Base-by-base conservation (phyloP, 805 yeast genomes). In the Groenewaldozyma salmanticensis region DNA sequence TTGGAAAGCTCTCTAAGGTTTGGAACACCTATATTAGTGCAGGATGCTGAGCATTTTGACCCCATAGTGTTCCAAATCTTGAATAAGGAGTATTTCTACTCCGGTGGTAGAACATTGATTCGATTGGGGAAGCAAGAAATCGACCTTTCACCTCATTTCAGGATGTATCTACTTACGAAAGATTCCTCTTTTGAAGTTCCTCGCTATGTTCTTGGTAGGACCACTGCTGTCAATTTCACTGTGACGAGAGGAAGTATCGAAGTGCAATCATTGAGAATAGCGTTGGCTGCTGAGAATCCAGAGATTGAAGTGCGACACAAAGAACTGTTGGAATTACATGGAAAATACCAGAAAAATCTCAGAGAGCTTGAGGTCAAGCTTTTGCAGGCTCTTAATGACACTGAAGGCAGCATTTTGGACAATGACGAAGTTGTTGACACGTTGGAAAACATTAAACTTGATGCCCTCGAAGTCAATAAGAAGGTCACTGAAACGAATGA, bases 1-100 rank as follows among this genome's bases (percentile, higher is more conserved):
- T 53, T 90, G 13, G 95, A 87, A 55, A 81, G 85, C 52, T 80
- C 94, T 0, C 55, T 88, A 21, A 66, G 92, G 48, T 88, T 88
- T 66, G 96, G 97, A 3, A 86, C 84, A 2, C 52, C 73, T 1
- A 63, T 90, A 5, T 54, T 88, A 11, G 68, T 90, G 15, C 75
- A 75, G 49, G 90, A 90, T 60, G 87, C 88, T 3, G 96, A 90
- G 53, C 63, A 70, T 48, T 78, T 73, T 53, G 90, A 90, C 55
- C 94, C 96, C 0, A 61, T 83, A 5, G 54, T 90, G 7, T 73
- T 73, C 42, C 68, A 81, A 0, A 59, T 90, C 1, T 58, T 90
- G 37, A 68, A 74, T 35, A 65, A 67, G 24, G 94, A 86, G 44
- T 67, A 74, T 31, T 68, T 69, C 21, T 64, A 68, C 21, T 67